phyloP scores from a whole-genome alignment of 306 rosid genomes.

The Spatholobus suberectus region DNA sequence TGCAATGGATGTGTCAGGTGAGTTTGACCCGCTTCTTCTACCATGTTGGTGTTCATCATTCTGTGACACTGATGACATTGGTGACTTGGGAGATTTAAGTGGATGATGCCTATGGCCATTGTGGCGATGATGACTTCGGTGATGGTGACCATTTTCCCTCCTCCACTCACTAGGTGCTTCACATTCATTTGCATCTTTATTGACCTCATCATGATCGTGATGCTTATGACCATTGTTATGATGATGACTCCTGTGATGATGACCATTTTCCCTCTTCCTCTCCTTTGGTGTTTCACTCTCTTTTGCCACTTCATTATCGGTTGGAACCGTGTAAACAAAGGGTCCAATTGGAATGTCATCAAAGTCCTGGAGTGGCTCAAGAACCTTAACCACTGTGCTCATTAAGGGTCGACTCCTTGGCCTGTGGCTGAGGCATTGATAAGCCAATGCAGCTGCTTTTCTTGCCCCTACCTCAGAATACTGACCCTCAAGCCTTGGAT shows the following conservation, averaged over 20 bases:
- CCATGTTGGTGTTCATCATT: slow-evolving; percentile 19
- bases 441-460: slow-evolving; percentile 92
- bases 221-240: slow-evolving; percentile 35
- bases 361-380: slow-evolving; percentile 79
- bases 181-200: background rate
- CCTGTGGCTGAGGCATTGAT: slow-evolving; percentile 85
- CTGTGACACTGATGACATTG: slow-evolving; percentile 30
- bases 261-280: slow-evolving; percentile 48
- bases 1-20: slow-evolving; percentile 53
- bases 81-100: slow-evolving; percentile 53
- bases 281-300: slow-evolving; percentile 35
- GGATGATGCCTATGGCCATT: slow-evolving; percentile 40
- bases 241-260: slow-evolving; percentile 34
- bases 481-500: slow-evolving; percentile 83
- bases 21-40: slow-evolving; percentile 50
- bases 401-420: slow-evolving; percentile 83
- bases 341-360: slow-evolving; percentile 71
- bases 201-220: background rate
- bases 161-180: slow-evolving; percentile 45
- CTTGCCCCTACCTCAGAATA: slow-evolving; percentile 81
- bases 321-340: slow-evolving; percentile 76
- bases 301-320: slow-evolving; percentile 27
- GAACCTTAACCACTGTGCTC: slow-evolving; percentile 66
- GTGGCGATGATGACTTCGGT: slow-evolving; percentile 21
- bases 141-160: slow-evolving; percentile 46